Evolutionary conservation across 805 yeast genomes (phyloP).

Genomic region (Wilhelminamyces savonicus): DNA sequence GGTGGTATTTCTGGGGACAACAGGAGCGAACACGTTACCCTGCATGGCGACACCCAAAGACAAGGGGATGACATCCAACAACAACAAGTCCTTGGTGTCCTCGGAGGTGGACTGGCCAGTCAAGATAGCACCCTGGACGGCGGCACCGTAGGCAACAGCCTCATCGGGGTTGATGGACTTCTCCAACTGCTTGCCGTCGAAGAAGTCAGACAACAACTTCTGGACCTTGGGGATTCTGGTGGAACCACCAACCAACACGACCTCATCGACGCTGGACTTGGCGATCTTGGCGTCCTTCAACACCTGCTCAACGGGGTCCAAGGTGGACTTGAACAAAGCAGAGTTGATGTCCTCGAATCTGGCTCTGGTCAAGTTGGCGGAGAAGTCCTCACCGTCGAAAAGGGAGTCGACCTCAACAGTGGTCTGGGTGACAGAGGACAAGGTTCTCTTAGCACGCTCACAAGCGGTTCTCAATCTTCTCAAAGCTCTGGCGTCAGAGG

Average conservation of each 20-base stretch:
- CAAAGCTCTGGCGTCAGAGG: slow-evolving; percentile 43
- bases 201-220: slow-evolving; percentile 82
- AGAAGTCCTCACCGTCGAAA: slow-evolving; percentile 90
- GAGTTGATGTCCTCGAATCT: slow-evolving; percentile 95
- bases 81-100: slow-evolving; percentile 45
- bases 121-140: slow-evolving; percentile 85
- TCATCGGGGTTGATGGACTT: slow-evolving; percentile 99
- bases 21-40: slow-evolving; percentile 46
- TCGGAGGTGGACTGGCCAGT: slow-evolving; percentile 45
- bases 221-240: slow-evolving; percentile 99
- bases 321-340: slow-evolving; percentile 87
- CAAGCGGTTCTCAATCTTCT: slow-evolving; percentile 92
- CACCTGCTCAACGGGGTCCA: slow-evolving; percentile 95
- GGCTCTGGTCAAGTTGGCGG: slow-evolving; percentile 94
- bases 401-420: slow-evolving; percentile 95
- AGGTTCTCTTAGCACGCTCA: slow-evolving; percentile 95
- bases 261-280: slow-evolving; percentile 85
- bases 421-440: slow-evolving; percentile 92
- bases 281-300: slow-evolving; percentile 87
- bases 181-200: slow-evolving; percentile 92
- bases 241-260: slow-evolving; percentile 97
- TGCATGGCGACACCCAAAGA: slow-evolving; percentile 47
- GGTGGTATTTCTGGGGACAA: slow-evolving; percentile 47
- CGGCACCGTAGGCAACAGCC: slow-evolving; percentile 99
- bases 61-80: slow-evolving; percentile 46